Evolutionary conservation across 768 basidiomycete genomes (phyloP).

Genomic region (Russula sp.): DNA sequence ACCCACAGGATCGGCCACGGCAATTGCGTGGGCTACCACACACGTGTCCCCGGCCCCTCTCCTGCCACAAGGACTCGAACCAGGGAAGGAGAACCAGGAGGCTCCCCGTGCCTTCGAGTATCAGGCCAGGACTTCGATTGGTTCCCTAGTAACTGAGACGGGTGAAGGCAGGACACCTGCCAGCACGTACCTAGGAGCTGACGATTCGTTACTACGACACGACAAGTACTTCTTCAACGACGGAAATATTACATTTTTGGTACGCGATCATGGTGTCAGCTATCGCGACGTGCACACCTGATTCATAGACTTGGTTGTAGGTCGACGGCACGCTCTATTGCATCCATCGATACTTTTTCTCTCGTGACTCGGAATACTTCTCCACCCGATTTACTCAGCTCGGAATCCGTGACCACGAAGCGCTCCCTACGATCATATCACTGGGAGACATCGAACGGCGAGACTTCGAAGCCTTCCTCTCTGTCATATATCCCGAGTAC

Average conservation of each 20-base stretch:
- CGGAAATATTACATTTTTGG: neutral
- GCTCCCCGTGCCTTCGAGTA: neutral
- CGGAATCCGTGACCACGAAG: too few species aligned
- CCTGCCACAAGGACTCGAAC: neutral
- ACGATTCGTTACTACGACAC: neutral
- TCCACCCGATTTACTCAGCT: neutral
- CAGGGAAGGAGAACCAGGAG: neutral
- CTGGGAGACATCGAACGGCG: neutral
- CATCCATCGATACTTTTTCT: conserved; percentile 1
- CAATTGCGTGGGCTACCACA: neutral
- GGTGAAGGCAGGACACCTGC: neutral
- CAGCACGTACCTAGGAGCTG: neutral
- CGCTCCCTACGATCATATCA: neutral
- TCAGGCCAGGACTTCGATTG: too few species aligned
- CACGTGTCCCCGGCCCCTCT: neutral
- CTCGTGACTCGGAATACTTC: conserved; percentile 8
- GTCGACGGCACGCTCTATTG: neutral
- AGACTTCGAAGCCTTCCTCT: neutral
- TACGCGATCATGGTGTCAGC: neutral
- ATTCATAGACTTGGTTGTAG: neutral
- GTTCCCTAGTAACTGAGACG: neutral
- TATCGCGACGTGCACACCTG: neutral
- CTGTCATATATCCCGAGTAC: too few species aligned
- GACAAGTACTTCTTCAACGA: conserved; percentile 6
- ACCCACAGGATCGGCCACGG: neutral